Base-by-base conservation (phyloP, 2,329 filamentous ascomycete genomes). In the Aspergillus versicolor region DNA sequence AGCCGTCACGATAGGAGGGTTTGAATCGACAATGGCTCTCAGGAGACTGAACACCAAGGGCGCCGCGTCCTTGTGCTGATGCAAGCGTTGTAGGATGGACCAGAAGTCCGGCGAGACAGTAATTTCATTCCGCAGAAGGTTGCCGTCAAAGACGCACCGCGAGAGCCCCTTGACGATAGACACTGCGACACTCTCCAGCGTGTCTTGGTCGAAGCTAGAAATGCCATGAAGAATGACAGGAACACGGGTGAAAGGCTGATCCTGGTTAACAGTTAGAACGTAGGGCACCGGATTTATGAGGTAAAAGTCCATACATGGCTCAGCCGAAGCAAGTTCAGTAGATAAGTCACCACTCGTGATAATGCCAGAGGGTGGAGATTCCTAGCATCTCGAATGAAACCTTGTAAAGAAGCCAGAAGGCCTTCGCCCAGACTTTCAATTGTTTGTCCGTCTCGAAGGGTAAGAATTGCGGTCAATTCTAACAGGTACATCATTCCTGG, bases 31-130 rank as follows among this genome's bases (percentile, higher is more conserved):
- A 24, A 92, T 86, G 54, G 84, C 86, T 68, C 94, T 89, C 0
- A 97, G 81, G n/a, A 97, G 89, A 54, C 89, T 86, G 71, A 97
- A 97, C 0, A 96, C 92, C 15, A 88, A 82, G 0, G 87, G 81
- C 2, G 91, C 89, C 24, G 89, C 88, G 52, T 90, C 87, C 3
- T 85, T 77, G 60, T 88, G 84, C 22, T 81, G 80, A 46, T 90
- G 86, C 17, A 99, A 79, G 32, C 86, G 84, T 60, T 91, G 88
- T 52, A 99, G 80, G 13, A 97, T 90, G 5, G 89, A 88, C 94
- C 94, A 99, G 73, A 99, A 97, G 70, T 99, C 94, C 0, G 94
- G 94, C 17, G 93, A 97, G 13, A 91, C 93, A 75, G 96, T 95
- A 64, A 97, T 90, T 75, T 97, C 93, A 64, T 90, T 96, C 56